Evolutionary conservation across 192 early-diverging fungal species (phyloP), one percentile per base, ranked within the genome.

Genomic region (Backusella morwellensis): DNA sequence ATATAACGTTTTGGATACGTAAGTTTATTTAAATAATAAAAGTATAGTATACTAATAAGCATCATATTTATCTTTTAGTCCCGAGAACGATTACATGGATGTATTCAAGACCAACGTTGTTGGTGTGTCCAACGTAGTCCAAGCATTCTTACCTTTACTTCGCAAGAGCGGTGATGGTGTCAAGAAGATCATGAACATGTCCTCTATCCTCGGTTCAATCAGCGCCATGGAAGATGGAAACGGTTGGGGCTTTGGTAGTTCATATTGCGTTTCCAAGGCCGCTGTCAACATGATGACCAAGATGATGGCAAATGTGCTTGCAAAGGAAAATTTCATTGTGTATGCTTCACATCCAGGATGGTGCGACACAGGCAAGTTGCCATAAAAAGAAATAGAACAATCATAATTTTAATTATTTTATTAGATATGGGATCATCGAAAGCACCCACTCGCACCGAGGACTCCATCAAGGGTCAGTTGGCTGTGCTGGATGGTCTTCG

Each of bases 71-170:
- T 41, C 0, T 66, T n/a, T 35, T 56, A 79, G 81, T 19, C 5
- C 68, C 6, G 21, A 21, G 5, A 15, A 73, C 14, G 77, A 78
- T 14, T 75, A 71, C 26, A 19, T 47, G 2, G 29, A 56, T 3
- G 77, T 79, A 8, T 83, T 83, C 47, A 52, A 78, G 3, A 83
- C 78, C 68, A 83, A 83, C 41, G 81, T 82, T 9, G 50, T 70
- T 9, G 81, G 74, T 42, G 78, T 78, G 2, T 66, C 71, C 19
- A 11, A 70, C n/a, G 70, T 77, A 17, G 40, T 66, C 4, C 74
- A 79, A 35, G 69, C 32, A 9, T 35, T 74, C 19, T 9, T 79
- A 1, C 74, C 76, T 54, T 1, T 76, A 4, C 67, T 78, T 56
- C 56, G 71, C 7, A 76, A 79, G 52, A 35, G 41, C 4, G 38